phyloP scores from a whole-genome alignment of 768 basidiomycete genomes.

The Mycena crocata region DNA sequence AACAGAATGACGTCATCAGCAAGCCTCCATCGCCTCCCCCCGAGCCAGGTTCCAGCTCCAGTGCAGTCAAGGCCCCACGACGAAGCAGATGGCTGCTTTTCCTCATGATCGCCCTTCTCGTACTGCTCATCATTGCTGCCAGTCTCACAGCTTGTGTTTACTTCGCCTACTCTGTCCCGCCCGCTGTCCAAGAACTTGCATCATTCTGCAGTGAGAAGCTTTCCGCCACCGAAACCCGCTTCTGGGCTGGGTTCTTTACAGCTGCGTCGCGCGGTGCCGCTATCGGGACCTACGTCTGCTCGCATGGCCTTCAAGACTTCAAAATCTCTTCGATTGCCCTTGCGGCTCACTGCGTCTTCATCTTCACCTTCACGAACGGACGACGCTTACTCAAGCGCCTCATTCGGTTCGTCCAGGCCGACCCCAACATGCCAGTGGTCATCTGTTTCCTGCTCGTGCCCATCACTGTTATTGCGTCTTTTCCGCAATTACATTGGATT shows the following conservation, averaged over 20 bases:
- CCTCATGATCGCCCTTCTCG: background rate
- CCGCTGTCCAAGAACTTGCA: background rate
- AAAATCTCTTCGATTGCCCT: background rate
- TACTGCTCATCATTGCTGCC: background rate
- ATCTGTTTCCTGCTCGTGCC: background rate
- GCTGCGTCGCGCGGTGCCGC: background rate
- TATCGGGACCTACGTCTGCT: background rate
- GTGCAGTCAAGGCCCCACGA: background rate
- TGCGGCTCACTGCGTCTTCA: background rate
- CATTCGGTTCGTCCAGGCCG: no score
- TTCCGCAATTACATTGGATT: background rate
- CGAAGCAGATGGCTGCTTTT: background rate
- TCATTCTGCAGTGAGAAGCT: no score
- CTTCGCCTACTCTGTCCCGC: background rate
- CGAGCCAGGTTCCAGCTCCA: background rate
- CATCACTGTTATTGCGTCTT: background rate
- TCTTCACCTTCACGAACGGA: background rate
- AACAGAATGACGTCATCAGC: background rate
- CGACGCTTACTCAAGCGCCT: background rate
- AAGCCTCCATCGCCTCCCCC: background rate
- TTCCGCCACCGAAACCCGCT: background rate
- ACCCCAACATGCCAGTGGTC: background rate
- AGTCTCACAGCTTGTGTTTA: background rate
- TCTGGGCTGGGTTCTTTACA: background rate
- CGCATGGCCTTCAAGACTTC: background rate